Conservation (phyloP, 345 rosid genomes). For the Brassica napus region Da-Ae NC_063440.1:16046501-16047000, state of each 20-base stretch:
- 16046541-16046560: slow-evolving; percentile 64
- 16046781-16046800: slow-evolving; percentile 77
- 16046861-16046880: slow-evolving; percentile 66
- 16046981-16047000: slow-evolving; percentile 66
- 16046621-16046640: slow-evolving; percentile 88
- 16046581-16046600: slow-evolving; percentile 81
- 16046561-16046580: slow-evolving; percentile 64
- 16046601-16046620: slow-evolving; percentile 84
- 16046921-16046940: slow-evolving; percentile 74
- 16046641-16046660: slow-evolving; percentile 67
- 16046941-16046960: slow-evolving; percentile 69
- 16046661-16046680: slow-evolving; percentile 65
- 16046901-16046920: slow-evolving; percentile 52
- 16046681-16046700: slow-evolving; percentile 71
- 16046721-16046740: slow-evolving; percentile 84
- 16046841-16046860: slow-evolving; percentile 62
- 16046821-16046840: slow-evolving; percentile 79
- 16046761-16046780: slow-evolving; percentile 68
- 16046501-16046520: slow-evolving; percentile 69
- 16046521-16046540: slow-evolving; percentile 66
- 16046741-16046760: slow-evolving; percentile 70
- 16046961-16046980: slow-evolving; percentile 66
- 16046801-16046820: slow-evolving; percentile 72
- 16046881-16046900: slow-evolving; percentile 50
- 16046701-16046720: slow-evolving; percentile 79